Base-by-base conservation (phyloP, 2,329 filamentous ascomycete species). In the Plectosphaerella cucumerina region DNA sequence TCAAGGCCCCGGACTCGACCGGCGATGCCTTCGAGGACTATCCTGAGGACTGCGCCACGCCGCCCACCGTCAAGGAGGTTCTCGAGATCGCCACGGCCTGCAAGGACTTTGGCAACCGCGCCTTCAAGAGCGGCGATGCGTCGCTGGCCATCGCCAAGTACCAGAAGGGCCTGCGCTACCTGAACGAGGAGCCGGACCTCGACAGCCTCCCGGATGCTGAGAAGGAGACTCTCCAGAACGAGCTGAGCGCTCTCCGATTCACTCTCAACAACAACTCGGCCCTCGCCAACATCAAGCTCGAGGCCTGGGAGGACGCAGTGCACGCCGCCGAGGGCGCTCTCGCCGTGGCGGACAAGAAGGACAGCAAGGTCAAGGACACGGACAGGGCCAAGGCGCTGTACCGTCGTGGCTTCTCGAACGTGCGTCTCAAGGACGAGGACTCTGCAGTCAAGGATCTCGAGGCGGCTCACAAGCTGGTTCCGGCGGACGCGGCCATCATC, bases 11-110 rank as follows among this genome's bases (percentile, higher is more conserved):
- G 51, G 93, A 97, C 66, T 76, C 82, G 49, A 90, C 89, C 14
- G 94, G 94, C 56, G 94, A 99, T 73, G 81, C 85, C 6, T 97
- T 95, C 72, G 93, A 97, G 74, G 94, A 97, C 68, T 97, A 89
- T 72, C 94, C 94, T 33, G 91, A 97, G 66, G 94, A 99, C 72
- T 83, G 86, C 61, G 69, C 66, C 18, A 66, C 72, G 55, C 76
- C 85, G 49, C 79, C 91, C 56, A 80, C 83, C 47, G 87, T 87
- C 14, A 66, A 77, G 17, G 80, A 87, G 55, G 82, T 91, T 55
- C 79, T 90, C 66, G 82, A 88, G 70, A 92, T 97, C 54, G 91
- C 89, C 3, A 76, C 80, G 5, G 89, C 89, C 58, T 84, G 96
- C 70, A 99, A 99, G 75, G 89, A 88, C 34, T 94, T 87, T 65